Evolutionary conservation across 345 rosid genomes (phyloP), one percentile per base, ranked within the genome.

Genomic region (Bruguiera parviflora): DNA sequence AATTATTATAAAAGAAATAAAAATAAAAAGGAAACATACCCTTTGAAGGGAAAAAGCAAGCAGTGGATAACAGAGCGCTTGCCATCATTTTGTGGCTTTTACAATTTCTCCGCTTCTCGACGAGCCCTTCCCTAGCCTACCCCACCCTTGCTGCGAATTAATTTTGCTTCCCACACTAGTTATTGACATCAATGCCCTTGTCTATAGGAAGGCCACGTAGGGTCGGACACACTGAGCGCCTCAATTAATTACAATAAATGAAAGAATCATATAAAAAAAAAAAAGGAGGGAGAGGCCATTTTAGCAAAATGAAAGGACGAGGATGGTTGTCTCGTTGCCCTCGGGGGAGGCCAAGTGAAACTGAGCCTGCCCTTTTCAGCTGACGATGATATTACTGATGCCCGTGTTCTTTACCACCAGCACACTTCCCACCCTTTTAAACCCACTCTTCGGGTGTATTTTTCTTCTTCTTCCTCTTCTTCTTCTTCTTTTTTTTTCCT

Each of bases 1-100:
- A 65, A 29, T 27, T 6, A n/a, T n/a, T n/a, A n/a, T n/a, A 51
- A 11, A 47, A 46, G 63, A 35, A 39, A 5, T n/a, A n/a, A n/a
- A n/a, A n/a, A n/a, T n/a, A 2, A 32, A 51, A 21, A 25, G 70
- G 21, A 6, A 58, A 58, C 83, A 74, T 73, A 84, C 87, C 71
- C 57, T 68, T 72, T 27, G 80, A 76, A 78, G 80, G 75, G 49
- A 82, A 76, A 69, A 74, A 55, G 70, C 77, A 56, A 28, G 82
- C 22, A 27, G 76, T 33, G 39, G 84, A 66, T 67, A 82, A 61
- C 76, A 83, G 78, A 64, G 79, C 68, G 53, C 68, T 63, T 11
- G 82, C 84, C 92, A 85, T 88, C 29, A 22, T 62, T 74, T 71
- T 73, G 58, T 61, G 13, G 47, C 47, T 39, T 39, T 10, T 39